phyloP scores from a whole-genome alignment of 495 filamentous ascomycete genomes.

The Xylaria curta region DNA sequence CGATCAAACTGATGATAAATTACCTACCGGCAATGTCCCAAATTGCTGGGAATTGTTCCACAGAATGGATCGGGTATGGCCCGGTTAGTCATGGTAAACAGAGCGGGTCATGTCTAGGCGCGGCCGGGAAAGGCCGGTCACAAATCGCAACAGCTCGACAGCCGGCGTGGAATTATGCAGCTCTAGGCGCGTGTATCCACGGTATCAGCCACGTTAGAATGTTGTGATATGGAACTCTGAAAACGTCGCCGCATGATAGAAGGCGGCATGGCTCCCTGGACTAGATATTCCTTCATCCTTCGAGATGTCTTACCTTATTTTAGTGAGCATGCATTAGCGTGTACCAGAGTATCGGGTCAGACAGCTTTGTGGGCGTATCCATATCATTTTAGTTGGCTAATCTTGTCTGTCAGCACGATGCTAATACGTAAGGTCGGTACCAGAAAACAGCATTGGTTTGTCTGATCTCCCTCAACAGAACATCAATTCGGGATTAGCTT shows the following conservation, averaged over 20 bases:
- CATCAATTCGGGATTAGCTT: slow-evolving; percentile 20
- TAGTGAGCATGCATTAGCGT: slow-evolving; percentile 47
- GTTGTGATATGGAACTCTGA: neutral
- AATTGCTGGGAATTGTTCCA: slow-evolving; percentile 28
- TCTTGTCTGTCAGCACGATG: slow-evolving; percentile 16
- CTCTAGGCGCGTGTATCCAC: slow-evolving; percentile 13
- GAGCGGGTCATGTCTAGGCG: neutral
- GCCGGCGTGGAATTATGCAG: slow-evolving; percentile 2
- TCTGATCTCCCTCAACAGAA: neutral
- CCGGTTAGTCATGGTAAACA: slow-evolving; percentile 3
- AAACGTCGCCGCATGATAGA: slow-evolving; percentile 10
- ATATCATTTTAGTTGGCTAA: slow-evolving; percentile 21
- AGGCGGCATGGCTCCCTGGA: slow-evolving; percentile 22
- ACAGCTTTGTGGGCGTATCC: slow-evolving; percentile 27
- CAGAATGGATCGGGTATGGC: slow-evolving; percentile 6
- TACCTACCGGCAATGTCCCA: slow-evolving; percentile 21
- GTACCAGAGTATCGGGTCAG: slow-evolving; percentile 48
- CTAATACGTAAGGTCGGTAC: slow-evolving; percentile 3
- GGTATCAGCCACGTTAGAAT: neutral
- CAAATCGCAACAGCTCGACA: slow-evolving; percentile 3
- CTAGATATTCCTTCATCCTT: slow-evolving; percentile 23
- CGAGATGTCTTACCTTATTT: slow-evolving; percentile 39
- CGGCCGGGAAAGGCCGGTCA: slow-evolving; percentile 15
- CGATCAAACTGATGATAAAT: slow-evolving; percentile 33
- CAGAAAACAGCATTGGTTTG: slow-evolving; percentile 3